These are phyloP conservation scores for Penicillium sp. DNA, from an alignment of 2,329 filamentous ascomycete genomes.

Conservation along the genomic window DNA sequence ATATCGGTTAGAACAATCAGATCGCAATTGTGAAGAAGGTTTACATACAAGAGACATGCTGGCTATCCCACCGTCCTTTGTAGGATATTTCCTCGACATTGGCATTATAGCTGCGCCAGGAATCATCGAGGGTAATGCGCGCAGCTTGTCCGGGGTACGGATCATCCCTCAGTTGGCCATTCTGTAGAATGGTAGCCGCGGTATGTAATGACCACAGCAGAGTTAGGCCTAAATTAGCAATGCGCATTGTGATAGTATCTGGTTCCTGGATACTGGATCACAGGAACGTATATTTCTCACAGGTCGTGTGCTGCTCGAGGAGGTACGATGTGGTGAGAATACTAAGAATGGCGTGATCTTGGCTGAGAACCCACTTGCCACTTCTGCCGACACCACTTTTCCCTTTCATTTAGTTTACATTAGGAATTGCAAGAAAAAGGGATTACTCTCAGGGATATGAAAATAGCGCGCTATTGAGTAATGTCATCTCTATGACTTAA, in stretches of 20 bases:
- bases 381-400: not conserved
- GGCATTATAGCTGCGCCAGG: conserved; percentile 17
- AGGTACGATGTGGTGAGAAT: conserved; percentile 7
- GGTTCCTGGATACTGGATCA: conserved; percentile 1
- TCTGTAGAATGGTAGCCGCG: conserved; percentile 41
- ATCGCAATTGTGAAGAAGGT: not conserved
- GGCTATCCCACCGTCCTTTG: conserved; percentile 59
- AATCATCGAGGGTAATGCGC: conserved; percentile 27
- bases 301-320: not conserved
- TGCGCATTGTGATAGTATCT: conserved; percentile 13
- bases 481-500: too few relatives aligned
- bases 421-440: not conserved
- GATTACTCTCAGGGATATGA: not conserved
- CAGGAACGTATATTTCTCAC: conserved; percentile 1
- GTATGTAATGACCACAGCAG: conserved; percentile 18
- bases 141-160: conserved; percentile 38
- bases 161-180: conserved; percentile 39
- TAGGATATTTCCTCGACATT: conserved; percentile 52
- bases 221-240: conserved; percentile 6
- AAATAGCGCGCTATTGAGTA: not conserved
- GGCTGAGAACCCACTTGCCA: not conserved
- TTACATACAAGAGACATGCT: conserved; percentile 50
- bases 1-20: conserved; percentile 9
- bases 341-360: conserved; percentile 15
- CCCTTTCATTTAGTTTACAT: not conserved